These are phyloP conservation scores for Silene vulgaris DNA, from an alignment of 179 eudicot genomes.

Conservation along the genomic window DNA sequence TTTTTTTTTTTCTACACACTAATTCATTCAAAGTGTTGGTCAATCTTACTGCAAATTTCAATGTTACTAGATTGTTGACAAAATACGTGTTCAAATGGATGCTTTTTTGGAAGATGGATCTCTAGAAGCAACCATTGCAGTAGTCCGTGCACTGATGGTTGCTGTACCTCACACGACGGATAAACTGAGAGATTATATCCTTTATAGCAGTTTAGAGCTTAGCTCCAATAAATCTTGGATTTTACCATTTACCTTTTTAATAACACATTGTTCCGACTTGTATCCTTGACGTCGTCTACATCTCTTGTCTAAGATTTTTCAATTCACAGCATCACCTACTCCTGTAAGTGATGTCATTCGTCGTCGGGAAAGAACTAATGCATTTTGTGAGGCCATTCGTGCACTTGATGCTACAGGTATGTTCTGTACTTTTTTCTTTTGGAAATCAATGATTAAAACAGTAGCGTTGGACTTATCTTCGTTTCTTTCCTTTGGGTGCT, in stretches of 20 bases:
- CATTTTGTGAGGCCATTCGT: constrained; percentile 93
- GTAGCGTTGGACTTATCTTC: not conserved
- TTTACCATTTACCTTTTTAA: not conserved
- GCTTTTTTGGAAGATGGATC: constrained; percentile 99
- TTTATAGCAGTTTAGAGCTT: constrained; percentile 18
- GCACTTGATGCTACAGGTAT: constrained; percentile 99
- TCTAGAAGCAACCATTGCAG: constrained; percentile 88
- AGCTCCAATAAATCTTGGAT: not conserved
- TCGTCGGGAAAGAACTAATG: constrained; percentile 83
- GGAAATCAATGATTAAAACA: not conserved
- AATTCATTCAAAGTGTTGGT: constrained; percentile 7
- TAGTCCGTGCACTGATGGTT: constrained; percentile 85
- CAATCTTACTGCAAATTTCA: constrained; percentile 26
- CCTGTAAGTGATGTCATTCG: constrained; percentile 62
- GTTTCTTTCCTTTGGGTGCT: constrained; percentile 8
- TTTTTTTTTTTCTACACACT: not conserved
- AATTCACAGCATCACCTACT: constrained; percentile 55
- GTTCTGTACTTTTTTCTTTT: constrained; percentile 19
- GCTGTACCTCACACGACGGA: constrained; percentile 93
- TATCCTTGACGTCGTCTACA: constrained; percentile 71
- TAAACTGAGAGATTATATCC: constrained; percentile 97
- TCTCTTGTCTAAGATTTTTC: constrained; percentile 86
- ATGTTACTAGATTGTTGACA: constrained; percentile 69
- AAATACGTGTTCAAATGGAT: constrained; percentile 98
- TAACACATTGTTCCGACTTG: constrained; percentile 4